These are phyloP conservation scores for Magnusiomyces suaveolens DNA, from an alignment of 1,139 yeast genomes.

Conservation along the genomic window DNA sequence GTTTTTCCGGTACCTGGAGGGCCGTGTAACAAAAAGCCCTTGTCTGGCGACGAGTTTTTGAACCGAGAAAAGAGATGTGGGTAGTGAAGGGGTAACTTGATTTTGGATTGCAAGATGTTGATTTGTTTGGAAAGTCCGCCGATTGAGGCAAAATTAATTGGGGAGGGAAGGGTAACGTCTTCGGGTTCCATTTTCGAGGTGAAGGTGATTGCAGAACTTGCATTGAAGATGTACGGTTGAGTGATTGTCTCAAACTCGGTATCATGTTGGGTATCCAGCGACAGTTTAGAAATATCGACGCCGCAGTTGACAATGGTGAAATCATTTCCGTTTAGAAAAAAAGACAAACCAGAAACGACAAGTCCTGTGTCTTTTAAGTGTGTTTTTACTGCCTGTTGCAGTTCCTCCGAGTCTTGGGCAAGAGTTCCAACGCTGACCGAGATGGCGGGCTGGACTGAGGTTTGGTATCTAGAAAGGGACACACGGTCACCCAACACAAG, in stretches of 20 bases:
- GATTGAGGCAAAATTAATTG: constrained; percentile 42
- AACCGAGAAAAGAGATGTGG: constrained; percentile 72
- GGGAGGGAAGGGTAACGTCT: constrained; percentile 35
- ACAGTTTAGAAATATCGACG: background rate
- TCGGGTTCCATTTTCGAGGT: constrained; percentile 13
- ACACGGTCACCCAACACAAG: constrained; percentile 67
- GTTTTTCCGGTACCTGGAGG: constrained; percentile 96
- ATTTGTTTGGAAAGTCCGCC: constrained; percentile 76
- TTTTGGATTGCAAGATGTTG: constrained; percentile 49
- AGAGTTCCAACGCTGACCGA: constrained; percentile 34
- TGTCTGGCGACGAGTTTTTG: constrained; percentile 75
- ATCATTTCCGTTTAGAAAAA: background rate
- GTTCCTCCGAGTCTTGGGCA: background rate
- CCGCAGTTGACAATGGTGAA: background rate
- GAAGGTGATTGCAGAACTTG: constrained; percentile 15
- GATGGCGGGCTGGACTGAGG: constrained; percentile 44
- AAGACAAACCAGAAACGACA: background rate
- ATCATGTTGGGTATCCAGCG: constrained; percentile 21
- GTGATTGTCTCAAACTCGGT: constrained; percentile 10
- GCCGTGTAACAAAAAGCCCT: constrained; percentile 85
- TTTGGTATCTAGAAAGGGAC: constrained; percentile 38
- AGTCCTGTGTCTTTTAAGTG: background rate
- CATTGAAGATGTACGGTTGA: constrained; percentile 16
- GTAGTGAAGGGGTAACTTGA: constrained; percentile 70
- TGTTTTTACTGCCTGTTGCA: background rate